Base-by-base conservation (phyloP, 768 basidiomycete genomes). In the Cubamyces lactineus region DNA sequence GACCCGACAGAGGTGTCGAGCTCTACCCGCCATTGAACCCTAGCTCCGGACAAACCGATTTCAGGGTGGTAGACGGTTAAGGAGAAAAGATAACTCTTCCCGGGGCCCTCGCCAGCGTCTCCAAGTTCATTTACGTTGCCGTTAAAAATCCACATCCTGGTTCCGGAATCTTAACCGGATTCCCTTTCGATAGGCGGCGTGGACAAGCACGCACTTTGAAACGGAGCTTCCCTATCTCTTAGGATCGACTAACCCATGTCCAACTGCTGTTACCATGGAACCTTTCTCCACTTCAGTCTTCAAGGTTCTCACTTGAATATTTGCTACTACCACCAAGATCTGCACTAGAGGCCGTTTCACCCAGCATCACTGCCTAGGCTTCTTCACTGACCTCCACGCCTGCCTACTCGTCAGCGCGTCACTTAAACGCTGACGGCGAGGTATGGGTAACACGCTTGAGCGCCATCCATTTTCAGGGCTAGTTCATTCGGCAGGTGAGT, bases 391-490 rank as follows among this genome's bases (percentile, higher is more conserved):
- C 86, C 86, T 83, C 84, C 86, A 86, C 82, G 83, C 84, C 85
- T 82, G 83, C 85, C 86, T 87, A 86, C 85, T 87, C 85, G 81
- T 86, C 80, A 81, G 81, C 77, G 82, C 83, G 73, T 88, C 84
- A 83, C 81, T 83, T 78, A 74, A 84, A 85, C 84, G 78, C 83
- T 81, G 82, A 86, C 82, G 85, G 87, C 79, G 85, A 86, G 84
- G 87, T 89, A 84, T 89, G 85, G 88, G 88, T 87, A 85, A 83
- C 82, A 87, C 84, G 82, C 86, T 88, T 87, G 82, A 89, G 87
- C 86, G 86, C 88, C 87, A 89, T 89, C 88, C 86, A 88, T 89
- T 89, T 89, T 89, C 85, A 88, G 86, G 87, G 87, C 87, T 87
- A 88, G 87, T 88, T 88, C 84, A 86, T 90, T 90, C 86, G 85